A percentile compares a stretch with the other conserved stretches of the same genome.
phyloP scores from a whole-genome alignment of 2,329 filamentous ascomycete genomes.

The Fusarium oxysporum region DNA sequence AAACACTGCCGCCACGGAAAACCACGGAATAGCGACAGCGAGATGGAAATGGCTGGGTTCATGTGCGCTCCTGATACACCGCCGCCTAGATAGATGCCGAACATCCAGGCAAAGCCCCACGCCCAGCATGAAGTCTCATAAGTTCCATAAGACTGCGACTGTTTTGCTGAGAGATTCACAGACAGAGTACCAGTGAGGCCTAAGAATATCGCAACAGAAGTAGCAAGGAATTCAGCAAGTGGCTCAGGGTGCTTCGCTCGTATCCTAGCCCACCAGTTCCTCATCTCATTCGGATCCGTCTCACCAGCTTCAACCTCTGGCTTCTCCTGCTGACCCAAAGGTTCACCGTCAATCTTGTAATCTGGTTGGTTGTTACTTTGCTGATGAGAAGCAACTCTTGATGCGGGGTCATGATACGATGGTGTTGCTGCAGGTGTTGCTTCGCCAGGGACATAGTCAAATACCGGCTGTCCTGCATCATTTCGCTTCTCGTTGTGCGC shows the following conservation, averaged over 20 bases:
- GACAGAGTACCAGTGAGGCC: slow-evolving; percentile 33
- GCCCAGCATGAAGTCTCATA: slow-evolving; percentile 43
- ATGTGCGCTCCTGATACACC: slow-evolving; percentile 48
- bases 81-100: slow-evolving; percentile 42
- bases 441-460: slow-evolving; percentile 14
- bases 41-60: slow-evolving; percentile 53
- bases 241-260: slow-evolving; percentile 38
- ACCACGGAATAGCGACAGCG: slow-evolving; percentile 50
- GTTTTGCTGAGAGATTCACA: slow-evolving; percentile 31
- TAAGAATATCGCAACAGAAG: slow-evolving; percentile 29
- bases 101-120: slow-evolving; percentile 44
- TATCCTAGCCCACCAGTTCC: slow-evolving; percentile 41
- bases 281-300: slow-evolving; percentile 26
- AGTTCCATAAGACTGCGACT: slow-evolving; percentile 23
- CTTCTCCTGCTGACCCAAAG: slow-evolving; percentile 28
- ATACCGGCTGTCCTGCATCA: slow-evolving; percentile 22
- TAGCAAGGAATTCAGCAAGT: slow-evolving; percentile 39
- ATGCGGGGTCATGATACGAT: not conserved
- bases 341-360: slow-evolving; percentile 31
- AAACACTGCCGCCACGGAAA: slow-evolving; percentile 52
- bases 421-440: not conserved
- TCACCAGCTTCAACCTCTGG: slow-evolving; percentile 24
- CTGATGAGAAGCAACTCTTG: not conserved
- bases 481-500: slow-evolving; percentile 18
- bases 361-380: slow-evolving; percentile 8